A percentile compares a stretch with the other conserved stretches of the same genome.
phyloP scores from a whole-genome alignment of 208 protist species.

The Crithidia brevicula region DNA sequence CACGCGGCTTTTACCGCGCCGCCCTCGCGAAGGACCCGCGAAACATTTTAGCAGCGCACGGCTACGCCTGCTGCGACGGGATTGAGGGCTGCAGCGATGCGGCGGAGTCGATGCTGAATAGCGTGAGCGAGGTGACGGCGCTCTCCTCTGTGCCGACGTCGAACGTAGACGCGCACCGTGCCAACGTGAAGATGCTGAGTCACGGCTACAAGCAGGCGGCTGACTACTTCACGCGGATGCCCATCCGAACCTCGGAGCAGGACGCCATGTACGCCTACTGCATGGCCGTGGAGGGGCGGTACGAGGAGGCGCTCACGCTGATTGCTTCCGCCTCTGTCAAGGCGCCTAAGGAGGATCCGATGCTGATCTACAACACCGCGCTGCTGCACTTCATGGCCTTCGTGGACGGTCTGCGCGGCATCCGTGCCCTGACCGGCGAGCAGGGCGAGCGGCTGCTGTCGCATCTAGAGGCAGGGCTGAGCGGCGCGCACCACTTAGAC shows the following conservation, averaged over 20 bases:
- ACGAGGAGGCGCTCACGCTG: constrained; percentile 62
- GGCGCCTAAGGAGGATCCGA: constrained; percentile 29
- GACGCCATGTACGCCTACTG: constrained; percentile 76
- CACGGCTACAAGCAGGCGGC: constrained; percentile 81
- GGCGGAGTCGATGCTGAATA: constrained; percentile 73
- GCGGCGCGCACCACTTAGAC: constrained; percentile 39
- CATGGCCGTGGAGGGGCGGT: constrained; percentile 58
- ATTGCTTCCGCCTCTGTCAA: constrained; percentile 42
- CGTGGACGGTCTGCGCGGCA: constrained; percentile 38
- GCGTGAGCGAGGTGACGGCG: constrained; percentile 69
- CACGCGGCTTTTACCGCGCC: constrained; percentile 57
- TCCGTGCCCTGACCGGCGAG: constrained; percentile 39
- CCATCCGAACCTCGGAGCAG: constrained; percentile 51
- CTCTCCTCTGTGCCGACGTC: constrained; percentile 54
- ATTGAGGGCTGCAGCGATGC: constrained; percentile 61
- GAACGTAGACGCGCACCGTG: constrained; percentile 64
- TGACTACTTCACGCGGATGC: constrained; percentile 63
- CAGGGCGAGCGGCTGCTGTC: constrained; percentile 46
- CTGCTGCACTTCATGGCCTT: constrained; percentile 80
- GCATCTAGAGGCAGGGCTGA: constrained; percentile 46
- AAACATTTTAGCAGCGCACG: constrained; percentile 85
- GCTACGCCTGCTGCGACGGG: constrained; percentile 83
- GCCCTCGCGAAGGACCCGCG: constrained; percentile 62
- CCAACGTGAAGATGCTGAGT: constrained; percentile 77
- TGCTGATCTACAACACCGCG: constrained; percentile 75